Percentiles rank a stretch among this genome's conserved stretches.
phyloP scores from a whole-genome alignment of 2,329 filamentous ascomycete genomes.

The Apiospora marii region DNA sequence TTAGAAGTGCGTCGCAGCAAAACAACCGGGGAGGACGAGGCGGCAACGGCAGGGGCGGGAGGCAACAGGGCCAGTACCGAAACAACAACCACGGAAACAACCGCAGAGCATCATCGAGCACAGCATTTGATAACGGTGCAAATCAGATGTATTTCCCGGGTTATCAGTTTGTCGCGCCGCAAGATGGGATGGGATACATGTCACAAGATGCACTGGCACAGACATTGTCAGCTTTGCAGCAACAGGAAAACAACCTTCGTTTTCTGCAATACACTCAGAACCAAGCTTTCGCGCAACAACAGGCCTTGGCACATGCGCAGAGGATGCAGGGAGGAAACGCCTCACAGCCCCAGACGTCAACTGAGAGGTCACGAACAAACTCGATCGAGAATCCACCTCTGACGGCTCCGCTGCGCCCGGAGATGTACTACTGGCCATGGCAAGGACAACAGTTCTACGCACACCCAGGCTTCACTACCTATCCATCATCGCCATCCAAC shows the following conservation, averaged over 20 bases:
- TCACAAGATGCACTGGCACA: conserved; percentile 51
- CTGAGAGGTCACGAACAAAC: conserved; percentile 65
- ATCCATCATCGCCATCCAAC: conserved; percentile 63
- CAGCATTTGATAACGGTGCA: conserved; percentile 57
- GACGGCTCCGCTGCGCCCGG: conserved; percentile 64
- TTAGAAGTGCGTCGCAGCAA: conserved; percentile 70
- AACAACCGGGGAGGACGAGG: conserved; percentile 54
- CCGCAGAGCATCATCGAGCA: conserved; percentile 61
- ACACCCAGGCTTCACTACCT: conserved; percentile 59
- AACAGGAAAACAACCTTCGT: conserved; percentile 54
- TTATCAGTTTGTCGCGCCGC: conserved; percentile 52
- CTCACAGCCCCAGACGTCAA: conserved; percentile 46
- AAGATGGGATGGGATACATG: conserved; percentile 60
- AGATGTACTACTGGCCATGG: conserved; percentile 61
- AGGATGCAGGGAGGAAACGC: conserved; percentile 47
- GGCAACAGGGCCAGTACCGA: conserved; percentile 47
- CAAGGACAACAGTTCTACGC: conserved; percentile 52
- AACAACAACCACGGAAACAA: conserved; percentile 53
- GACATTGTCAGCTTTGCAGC: conserved; percentile 53
- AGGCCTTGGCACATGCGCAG: conserved; percentile 52
- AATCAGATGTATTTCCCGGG: conserved; percentile 49
- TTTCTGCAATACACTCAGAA: conserved; percentile 57
- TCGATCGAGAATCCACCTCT: conserved; percentile 69
- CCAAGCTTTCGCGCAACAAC: conserved; percentile 53
- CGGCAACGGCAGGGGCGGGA: conserved; percentile 57